Evolutionary conservation across 306 rosid genomes (phyloP), one percentile per base, ranked within the genome.

Genomic region (Glycine soja): DNA sequence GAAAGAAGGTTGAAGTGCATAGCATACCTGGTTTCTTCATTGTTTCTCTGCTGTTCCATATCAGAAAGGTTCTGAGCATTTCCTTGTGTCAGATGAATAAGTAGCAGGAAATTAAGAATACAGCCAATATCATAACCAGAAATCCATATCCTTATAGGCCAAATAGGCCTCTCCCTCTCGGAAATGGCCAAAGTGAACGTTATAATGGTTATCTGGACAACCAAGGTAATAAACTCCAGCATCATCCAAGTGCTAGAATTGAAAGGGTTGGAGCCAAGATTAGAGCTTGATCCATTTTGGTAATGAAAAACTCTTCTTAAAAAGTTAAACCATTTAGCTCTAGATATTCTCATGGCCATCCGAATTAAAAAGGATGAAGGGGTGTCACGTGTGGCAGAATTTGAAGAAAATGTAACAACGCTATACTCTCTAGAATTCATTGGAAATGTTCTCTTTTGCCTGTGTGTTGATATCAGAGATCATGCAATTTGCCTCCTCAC

Each of bases 91-190:
- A 82, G 81, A 79, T 86, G 64, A 70, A 85, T 87, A 53, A 93
- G 97, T n/a, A 93, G 82, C 76, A 93, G 62, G 59, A 95, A 73
- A 83, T 88, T 89, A 72, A 95, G 98, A 70, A 86, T 14, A 80
- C 94, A 93, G 0, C 98, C 98, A 81, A 93, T 88, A 76, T 90
- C 93, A 84, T 95, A 91, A 69, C 98, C 97, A 78, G 88, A 71
- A 46, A 92, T 85, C 99, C 99, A 95, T 64, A 92, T 62, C 86
- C 99, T 95, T 97, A 95, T 91, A 57, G 99, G 99, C 98, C 98
- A 93, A 89, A 95, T 79, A 43, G 99, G 99, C 77, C 70, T 93
- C 85, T 95, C 98, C 70, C 24, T 87, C 86, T 89, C 84, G 0
- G 98, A 93, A 83, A 89, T 80, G 40, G 88, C 85, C 82, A 95